Evolutionary conservation across 108 stramenopile species (phyloP), one percentile per base, ranked within the genome.

Genomic region (Seminavis robusta): DNA sequence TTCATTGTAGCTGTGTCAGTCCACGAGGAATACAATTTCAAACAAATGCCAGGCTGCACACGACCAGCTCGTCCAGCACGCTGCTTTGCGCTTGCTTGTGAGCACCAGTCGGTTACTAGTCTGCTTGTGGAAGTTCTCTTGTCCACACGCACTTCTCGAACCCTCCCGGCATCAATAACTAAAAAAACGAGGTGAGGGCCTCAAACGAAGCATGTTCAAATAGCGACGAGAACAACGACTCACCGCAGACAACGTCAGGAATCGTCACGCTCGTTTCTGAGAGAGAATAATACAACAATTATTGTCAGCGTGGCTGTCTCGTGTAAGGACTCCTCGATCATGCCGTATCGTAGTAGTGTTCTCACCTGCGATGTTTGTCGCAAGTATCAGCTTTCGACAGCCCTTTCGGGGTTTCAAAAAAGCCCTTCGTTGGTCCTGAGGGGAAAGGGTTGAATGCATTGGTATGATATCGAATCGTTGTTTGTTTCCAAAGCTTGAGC

Each of bases 241-340:
- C 56, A 77, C 76, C 83, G 52, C 79, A 76, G 24, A 84, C 74
- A 2, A 87, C 85, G 79, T 97, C 97, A 26, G 90, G 86, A 63
- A 99, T 95, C 17, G 99, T 99, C 41, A 99, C 84, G 40, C 85
- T 88, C 4, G 95, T 96, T 74, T 96, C 95, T 11, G 13, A 37
- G 13, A 37, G 36, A 13, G 9, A 37, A 37, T 11, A 37, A 13
- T 9, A 37, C 9, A 9, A 9, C 9, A 37, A 37, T 37, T 11
- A 37, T 13, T 13, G 13, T 11, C 36, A 11, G 36, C 13, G 11
- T 11, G 13, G 9, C 36, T 9, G 13, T 24, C 57, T 59, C 5
- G 57, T 59, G 31, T 59, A n/a, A n/a, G n/a, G n/a, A n/a, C n/a
- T n/a, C n/a, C n/a, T n/a, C n/a, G n/a, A n/a, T n/a, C n/a, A n/a